Base-by-base conservation (phyloP, 2,329 filamentous ascomycete species). In the Exophiala viscosa region DNA sequence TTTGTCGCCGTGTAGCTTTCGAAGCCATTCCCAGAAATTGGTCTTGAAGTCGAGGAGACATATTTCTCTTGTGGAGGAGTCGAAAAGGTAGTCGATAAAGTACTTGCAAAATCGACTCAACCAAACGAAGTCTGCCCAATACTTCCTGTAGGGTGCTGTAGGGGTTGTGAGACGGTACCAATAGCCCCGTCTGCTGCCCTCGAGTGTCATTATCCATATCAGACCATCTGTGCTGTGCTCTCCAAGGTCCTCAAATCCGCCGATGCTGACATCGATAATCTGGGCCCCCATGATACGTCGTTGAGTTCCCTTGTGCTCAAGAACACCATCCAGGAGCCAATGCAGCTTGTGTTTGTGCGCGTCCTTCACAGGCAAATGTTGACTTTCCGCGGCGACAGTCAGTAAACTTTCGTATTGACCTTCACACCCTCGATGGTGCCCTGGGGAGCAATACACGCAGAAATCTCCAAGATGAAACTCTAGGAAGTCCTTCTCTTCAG, bases 71-170 rank as follows among this genome's bases (percentile, higher is more conserved):
- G 60, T 45, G 1, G 55, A 45, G 5, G 63, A 45, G 5, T 31
- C 14, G 11, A 39, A 13, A 43, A 87, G 72, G 59, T 79, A 93
- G 56, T 90, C 85, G 1, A 90, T 75, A 18, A 87, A 77, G 61
- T 90, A 83, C 63, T 91, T 92, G 0, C 80, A 76, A 0, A 93
- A 71, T 47, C 86, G 77, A 0, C 82, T 85, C 1, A 91, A 68
- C 87, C 87, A 93, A 0, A 84, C 54, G 55, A 90, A 92, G 0
- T 81, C 76, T 0, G 69, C 44, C 53, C 84, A 79, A 60, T 85
- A 90, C 1, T 81, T 70, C 9, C 55, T 57, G 62, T 93, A 95
- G 34, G 84, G 82, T 0, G 57, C 23, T 0, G 82, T 73, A 0
- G 88, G 85, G 1, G 52, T 58, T 1, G 62, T 62, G 1, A 95